phyloP scores from a whole-genome alignment of 2,329 filamentous ascomycete species.

The Microdochium paspali region DNA sequence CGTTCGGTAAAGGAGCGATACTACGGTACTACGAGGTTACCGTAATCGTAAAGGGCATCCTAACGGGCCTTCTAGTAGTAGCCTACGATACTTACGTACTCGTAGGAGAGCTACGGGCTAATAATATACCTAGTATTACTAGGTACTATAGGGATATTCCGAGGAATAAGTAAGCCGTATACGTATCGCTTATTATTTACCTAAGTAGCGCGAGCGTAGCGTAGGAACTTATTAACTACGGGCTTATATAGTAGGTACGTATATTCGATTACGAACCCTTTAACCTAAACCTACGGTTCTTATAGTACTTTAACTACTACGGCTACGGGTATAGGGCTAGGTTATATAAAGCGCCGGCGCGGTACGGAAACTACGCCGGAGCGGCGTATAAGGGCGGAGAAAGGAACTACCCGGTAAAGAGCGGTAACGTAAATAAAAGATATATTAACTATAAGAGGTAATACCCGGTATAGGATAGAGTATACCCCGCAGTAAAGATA shows the following conservation, averaged over 20 bases:
- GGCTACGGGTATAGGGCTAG: not conserved
- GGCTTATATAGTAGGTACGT: not conserved
- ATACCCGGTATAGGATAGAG: not conserved
- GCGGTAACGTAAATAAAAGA: not conserved
- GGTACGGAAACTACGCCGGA: not conserved
- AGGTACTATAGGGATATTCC: not conserved
- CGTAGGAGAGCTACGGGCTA: not conserved
- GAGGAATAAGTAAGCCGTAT: not conserved
- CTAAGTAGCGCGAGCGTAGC: not conserved
- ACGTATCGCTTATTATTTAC: not conserved
- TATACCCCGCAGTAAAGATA: not conserved
- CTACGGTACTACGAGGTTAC: not conserved
- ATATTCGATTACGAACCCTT: not conserved
- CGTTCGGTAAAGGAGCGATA: not conserved
- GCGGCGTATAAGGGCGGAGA: not conserved
- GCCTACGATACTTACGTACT: not conserved
- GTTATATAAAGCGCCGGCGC: not conserved
- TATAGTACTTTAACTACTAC: not conserved
- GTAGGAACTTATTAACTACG: not conserved
- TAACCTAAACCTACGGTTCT: not conserved
- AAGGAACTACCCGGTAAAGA: not conserved
- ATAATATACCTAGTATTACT: not conserved
- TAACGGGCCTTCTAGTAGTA: not conserved
- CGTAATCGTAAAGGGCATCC: not conserved
- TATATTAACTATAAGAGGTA: not conserved